phyloP scores from a whole-genome alignment of 495 filamentous ascomycete genomes.

The Aspergillus diversus region DNA sequence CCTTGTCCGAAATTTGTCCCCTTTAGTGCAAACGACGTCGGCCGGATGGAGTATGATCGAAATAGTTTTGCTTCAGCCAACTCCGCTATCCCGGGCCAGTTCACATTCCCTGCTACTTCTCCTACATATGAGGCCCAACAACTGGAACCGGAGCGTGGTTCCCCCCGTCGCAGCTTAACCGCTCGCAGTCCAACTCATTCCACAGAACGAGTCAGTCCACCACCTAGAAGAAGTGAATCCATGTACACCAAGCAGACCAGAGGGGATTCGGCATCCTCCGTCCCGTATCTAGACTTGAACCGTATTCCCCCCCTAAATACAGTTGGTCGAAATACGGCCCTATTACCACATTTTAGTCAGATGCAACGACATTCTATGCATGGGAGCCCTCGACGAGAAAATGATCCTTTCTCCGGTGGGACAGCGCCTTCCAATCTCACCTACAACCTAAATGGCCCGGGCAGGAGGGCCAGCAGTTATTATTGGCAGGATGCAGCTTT shows the following conservation, averaged over 20 bases:
- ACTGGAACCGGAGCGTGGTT: constrained; percentile 29
- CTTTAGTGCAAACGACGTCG: constrained; percentile 51
- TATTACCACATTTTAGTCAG: constrained; percentile 34
- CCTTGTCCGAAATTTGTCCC: constrained; percentile 46
- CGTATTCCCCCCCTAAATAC: constrained; percentile 20
- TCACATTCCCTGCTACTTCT: constrained; percentile 37
- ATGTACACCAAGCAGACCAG: constrained; percentile 30
- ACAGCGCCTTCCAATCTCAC: constrained; percentile 7
- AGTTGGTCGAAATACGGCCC: constrained; percentile 24
- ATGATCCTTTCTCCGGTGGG: constrained; percentile 38
- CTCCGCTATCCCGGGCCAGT: constrained; percentile 31
- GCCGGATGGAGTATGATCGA: constrained; percentile 38
- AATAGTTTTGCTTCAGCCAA: constrained; percentile 26
- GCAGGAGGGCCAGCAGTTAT: constrained; percentile 17
- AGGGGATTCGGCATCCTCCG: constrained; percentile 20
- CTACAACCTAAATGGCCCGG: constrained; percentile 2
- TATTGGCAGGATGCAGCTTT: constrained; percentile 29
- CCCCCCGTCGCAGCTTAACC: constrained; percentile 47
- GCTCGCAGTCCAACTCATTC: constrained; percentile 35
- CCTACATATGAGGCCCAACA: constrained; percentile 31
- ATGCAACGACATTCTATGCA: constrained; percentile 35
- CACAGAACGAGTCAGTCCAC: constrained; percentile 30
- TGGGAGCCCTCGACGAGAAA: constrained; percentile 27
- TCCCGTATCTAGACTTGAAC: constrained; percentile 21
- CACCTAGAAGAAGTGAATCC: constrained; percentile 44